phyloP scores from a whole-genome alignment of 305 asterid genomes.

The Fraxinus sp. region DNA sequence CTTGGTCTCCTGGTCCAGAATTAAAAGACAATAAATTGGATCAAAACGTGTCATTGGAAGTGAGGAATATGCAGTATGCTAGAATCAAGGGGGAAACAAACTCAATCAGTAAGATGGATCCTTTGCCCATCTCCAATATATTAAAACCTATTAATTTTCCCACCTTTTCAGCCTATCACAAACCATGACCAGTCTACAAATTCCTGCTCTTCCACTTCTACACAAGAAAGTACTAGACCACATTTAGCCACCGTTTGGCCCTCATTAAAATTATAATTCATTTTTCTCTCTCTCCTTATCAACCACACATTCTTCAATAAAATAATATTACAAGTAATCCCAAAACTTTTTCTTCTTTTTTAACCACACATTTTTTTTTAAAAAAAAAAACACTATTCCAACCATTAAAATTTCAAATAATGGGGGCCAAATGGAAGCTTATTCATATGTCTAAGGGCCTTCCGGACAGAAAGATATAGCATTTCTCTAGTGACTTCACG shows the following conservation, averaged over 20 bases:
- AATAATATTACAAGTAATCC: no score
- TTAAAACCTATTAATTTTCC: background rate
- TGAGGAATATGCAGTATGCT: background rate
- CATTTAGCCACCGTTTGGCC: background rate
- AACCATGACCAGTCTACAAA: background rate
- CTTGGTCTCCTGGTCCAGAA: background rate
- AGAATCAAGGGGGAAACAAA: background rate
- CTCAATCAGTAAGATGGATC: background rate
- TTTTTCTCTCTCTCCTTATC: no score
- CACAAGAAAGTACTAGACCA: background rate
- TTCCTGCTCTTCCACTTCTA: background rate
- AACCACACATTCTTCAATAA: no score
- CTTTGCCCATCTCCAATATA: background rate
- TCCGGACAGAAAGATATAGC: background rate
- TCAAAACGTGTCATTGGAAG: background rate
- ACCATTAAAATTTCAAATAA: no score
- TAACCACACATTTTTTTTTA: no score
- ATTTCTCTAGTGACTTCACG: background rate
- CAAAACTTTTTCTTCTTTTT: no score
- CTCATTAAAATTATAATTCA: no score
- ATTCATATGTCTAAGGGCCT: background rate
- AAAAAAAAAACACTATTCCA: no score
- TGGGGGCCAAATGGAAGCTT: background rate
- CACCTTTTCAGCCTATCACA: background rate
- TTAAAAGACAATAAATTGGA: background rate